Conservation (phyloP, 345 rosid species). For the Erodium maritimum region DNA sequence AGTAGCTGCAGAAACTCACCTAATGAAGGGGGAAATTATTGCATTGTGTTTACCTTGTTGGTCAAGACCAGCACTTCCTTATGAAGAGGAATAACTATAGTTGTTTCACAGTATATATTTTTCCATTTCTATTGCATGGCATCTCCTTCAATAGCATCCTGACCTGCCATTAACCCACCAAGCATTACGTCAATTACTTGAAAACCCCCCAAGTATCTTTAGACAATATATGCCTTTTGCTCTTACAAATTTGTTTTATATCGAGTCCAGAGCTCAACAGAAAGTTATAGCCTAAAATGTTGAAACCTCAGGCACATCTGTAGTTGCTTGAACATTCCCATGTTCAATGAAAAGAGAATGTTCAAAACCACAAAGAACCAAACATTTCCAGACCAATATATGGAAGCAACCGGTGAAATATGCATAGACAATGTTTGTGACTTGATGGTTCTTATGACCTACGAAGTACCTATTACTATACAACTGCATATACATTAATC, state of each 20-base stretch:
- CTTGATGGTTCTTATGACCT: background rate
- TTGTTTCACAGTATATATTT: slow-evolving; percentile 32
- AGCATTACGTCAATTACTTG: slow-evolving; percentile 27
- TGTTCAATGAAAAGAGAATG: background rate
- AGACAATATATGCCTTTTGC: slow-evolving; percentile 2
- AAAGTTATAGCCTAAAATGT: slow-evolving; percentile 1
- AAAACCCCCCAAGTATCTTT: too few species aligned
- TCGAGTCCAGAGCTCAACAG: slow-evolving; percentile 1
- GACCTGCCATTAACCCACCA: slow-evolving; percentile 73
- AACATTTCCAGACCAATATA: too few species aligned
- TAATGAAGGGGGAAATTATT: slow-evolving; percentile 37
- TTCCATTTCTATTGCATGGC: slow-evolving; percentile 36
- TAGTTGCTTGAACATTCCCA: background rate
- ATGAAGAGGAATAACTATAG: slow-evolving; percentile 15
- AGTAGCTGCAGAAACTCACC: slow-evolving; percentile 41
- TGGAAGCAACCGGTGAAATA: too few species aligned
- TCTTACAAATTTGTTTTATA: slow-evolving; percentile 1
- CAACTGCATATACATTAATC: background rate
- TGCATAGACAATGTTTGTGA: background rate
- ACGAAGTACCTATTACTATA: background rate
- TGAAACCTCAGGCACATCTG: background rate
- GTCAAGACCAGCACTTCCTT: too few species aligned
- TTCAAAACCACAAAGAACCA: background rate
- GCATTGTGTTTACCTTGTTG: slow-evolving; percentile 22
- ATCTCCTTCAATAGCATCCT: slow-evolving; percentile 68